A percentile compares a stretch with the other conserved stretches of the same genome.
Conservation (phyloP, 495 filamentous ascomycete genomes). For the Evernia prunastri region DNA sequence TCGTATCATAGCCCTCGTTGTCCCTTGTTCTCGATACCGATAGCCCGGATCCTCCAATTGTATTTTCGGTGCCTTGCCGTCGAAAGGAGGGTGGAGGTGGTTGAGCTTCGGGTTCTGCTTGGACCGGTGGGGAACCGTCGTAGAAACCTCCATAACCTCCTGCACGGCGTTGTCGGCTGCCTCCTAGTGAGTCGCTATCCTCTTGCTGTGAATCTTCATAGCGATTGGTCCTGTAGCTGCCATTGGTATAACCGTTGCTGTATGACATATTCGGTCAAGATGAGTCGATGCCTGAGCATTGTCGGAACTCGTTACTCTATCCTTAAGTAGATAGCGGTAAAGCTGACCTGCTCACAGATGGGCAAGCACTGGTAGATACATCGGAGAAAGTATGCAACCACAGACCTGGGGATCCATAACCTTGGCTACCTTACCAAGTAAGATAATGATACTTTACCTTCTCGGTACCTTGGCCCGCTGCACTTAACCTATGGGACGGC, state of each 20-base stretch:
- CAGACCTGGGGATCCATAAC: not conserved
- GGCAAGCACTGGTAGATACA: not conserved
- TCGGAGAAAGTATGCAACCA: not conserved
- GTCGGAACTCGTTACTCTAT: not conserved
- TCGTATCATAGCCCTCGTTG: conserved; percentile 28
- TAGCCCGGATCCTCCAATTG: conserved; percentile 17
- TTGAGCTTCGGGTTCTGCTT: conserved; percentile 28
- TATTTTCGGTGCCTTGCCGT: conserved; percentile 15
- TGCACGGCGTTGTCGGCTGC: conserved; percentile 29
- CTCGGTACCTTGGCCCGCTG: no score
- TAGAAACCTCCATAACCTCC: conserved; percentile 40
- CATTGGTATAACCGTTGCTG: conserved; percentile 27
- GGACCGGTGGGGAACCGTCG: conserved; percentile 21
- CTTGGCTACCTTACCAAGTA: no score
- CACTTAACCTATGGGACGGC: no score
- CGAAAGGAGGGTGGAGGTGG: conserved; percentile 18
- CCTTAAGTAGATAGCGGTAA: not conserved
- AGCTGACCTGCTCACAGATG: not conserved
- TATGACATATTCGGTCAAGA: conserved; percentile 20
- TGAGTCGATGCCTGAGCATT: conserved; percentile 7
- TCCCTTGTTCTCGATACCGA: conserved; percentile 25
- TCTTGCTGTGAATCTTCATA: conserved; percentile 19
- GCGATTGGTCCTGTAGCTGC: conserved; percentile 20
- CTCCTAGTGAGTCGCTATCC: conserved; percentile 9
- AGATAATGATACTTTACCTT: no score